Evolutionary conservation across 768 basidiomycete genomes (phyloP).

Genomic region (Ephemerocybe angulata): DNA sequence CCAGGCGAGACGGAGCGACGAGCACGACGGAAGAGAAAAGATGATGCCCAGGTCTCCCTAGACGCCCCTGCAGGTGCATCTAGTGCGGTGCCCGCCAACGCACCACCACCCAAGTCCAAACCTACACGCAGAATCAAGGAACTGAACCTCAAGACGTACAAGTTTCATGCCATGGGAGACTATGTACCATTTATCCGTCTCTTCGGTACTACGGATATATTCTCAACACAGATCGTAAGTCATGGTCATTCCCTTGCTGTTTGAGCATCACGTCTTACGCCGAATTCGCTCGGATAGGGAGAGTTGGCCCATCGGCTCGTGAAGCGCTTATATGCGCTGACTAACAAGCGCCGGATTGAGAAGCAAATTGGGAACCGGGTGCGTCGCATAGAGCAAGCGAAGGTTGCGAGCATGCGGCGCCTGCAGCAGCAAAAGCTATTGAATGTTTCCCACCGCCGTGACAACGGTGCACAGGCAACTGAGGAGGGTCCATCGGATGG

Average conservation of each 20-base stretch:
- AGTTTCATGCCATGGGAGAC: conserved; percentile 37
- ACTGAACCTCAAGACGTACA: conserved; percentile 32
- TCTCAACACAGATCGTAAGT: conserved; percentile 38
- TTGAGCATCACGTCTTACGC: neutral
- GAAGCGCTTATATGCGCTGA: conserved; percentile 34
- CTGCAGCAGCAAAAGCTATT: neutral
- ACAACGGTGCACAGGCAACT: too few relatives aligned
- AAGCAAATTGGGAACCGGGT: conserved; percentile 22
- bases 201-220: conserved; percentile 35
- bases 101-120: neutral
- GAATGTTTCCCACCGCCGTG: conserved; percentile 1
- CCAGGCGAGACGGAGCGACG: conserved; percentile 35
- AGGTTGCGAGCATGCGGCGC: neutral
- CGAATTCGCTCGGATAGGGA: conserved; percentile 25
- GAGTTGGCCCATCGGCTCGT: conserved; percentile 39
- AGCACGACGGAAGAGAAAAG: conserved; percentile 6
- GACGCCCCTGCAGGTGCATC: neutral
- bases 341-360: conserved; percentile 30
- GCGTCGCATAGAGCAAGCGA: neutral
- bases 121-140: conserved; percentile 11
- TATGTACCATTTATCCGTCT: conserved; percentile 25
- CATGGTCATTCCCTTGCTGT: neutral
- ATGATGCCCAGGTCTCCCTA: neutral
- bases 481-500: neutral
- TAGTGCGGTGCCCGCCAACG: too few relatives aligned